phyloP scores from a whole-genome alignment of 78 protist species.

The Polysphondylium violaceum region DNA sequence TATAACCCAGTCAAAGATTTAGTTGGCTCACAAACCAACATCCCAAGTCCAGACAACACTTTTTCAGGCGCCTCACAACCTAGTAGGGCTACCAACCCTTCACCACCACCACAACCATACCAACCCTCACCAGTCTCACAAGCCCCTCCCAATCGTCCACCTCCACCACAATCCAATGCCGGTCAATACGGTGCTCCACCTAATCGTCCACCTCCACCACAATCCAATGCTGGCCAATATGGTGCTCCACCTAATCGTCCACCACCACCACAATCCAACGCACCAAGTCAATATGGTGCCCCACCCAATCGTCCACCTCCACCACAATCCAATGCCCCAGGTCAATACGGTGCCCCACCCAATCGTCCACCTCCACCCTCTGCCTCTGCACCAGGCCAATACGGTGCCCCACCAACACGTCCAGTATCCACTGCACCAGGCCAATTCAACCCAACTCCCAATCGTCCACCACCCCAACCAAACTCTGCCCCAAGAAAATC shows the following conservation, averaged over 20 bases:
- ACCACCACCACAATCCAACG: not conserved
- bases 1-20: slow-evolving; percentile 40
- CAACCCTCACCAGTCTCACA: slow-evolving; percentile 30
- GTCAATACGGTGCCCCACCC: not conserved
- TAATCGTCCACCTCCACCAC: slow-evolving; percentile 9
- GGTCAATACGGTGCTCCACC: slow-evolving; percentile 29
- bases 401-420: not conserved
- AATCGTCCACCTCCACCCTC: not conserved
- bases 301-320: not conserved
- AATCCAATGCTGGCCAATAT: not conserved
- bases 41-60: not conserved
- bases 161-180: slow-evolving; percentile 16
- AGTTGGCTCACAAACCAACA: not conserved
- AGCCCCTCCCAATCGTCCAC: slow-evolving; percentile 27
- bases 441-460: too few relatives aligned
- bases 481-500: too few relatives aligned
- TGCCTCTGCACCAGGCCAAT: not conserved
- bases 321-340: not conserved
- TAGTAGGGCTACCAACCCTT: not conserved
- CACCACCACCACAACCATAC: slow-evolving; percentile 42
- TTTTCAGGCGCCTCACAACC: not conserved
- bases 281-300: not conserved
- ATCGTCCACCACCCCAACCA: too few relatives aligned
- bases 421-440: not conserved
- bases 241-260: not conserved